Evolutionary conservation across 2,329 filamentous ascomycete species (phyloP), one percentile per base, ranked within the genome.

Genomic region (Cercospora sp.): DNA sequence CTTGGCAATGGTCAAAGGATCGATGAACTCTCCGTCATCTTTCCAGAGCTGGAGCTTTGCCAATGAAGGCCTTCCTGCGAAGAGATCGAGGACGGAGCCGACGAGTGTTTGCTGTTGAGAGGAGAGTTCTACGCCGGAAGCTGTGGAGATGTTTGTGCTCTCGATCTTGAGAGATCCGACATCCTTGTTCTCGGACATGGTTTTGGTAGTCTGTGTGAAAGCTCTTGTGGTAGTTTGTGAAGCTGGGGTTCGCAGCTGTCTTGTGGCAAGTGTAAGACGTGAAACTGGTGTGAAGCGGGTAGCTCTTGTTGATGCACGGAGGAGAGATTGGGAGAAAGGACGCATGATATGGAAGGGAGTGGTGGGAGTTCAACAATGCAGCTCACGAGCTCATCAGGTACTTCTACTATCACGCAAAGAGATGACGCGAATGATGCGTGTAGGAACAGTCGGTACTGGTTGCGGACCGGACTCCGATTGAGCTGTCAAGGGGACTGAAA

Each of bases 71-170:
- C 84, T 82, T 57, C 87, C 87, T 36, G 86, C 85, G 75, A 89
- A 90, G 59, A 90, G 84, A 74, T 90, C 88, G 26, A 90, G 82
- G 13, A 90, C 82, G 57, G 83, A 85, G 67, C 85, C 85, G 12
- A 89, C 84, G 33, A 89, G 68, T 0, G 86, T 82, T 68, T 84
- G 84, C 73, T 89, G 86, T 20, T 82, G 75, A 0, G 79, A 71
- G 18, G 80, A 81, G 13, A 89, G 80, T 0, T 81, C 76, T 13
- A 89, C 82, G 12, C 86, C 86, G 0, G 83, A 72, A 0, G 81
- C 82, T 9, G 84, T 84, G 57, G 84, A 81, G 74, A 89, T 82
- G 73, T 83, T 78, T n/a, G 81, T 86, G 75, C 83, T 86, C 73
- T 86, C 84, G 69, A 89, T 84, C 55, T 82, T 82, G 66, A 83